Percentiles rank a stretch among this genome's conserved stretches.
Conservation (phyloP, 371 early-diverging fungal genomes). For the Lichtheimia ornata region DNA sequence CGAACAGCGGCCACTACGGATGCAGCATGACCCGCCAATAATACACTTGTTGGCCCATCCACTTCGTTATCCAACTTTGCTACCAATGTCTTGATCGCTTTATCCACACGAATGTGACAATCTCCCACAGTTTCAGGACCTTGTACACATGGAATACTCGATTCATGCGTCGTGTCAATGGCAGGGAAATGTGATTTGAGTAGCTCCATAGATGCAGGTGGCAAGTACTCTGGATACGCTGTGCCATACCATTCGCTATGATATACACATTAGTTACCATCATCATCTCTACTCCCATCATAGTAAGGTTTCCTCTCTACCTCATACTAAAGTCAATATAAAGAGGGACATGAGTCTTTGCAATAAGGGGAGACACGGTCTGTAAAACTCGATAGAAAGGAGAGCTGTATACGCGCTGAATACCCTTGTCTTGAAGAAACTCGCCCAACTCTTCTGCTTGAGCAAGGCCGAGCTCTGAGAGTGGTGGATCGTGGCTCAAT, state of each 20-base stretch:
- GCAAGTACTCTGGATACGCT: conserved; percentile 28
- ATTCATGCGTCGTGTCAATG: conserved; percentile 20
- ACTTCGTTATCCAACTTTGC: conserved; percentile 22
- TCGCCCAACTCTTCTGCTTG: conserved; percentile 34
- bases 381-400: conserved; percentile 42
- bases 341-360: conserved; percentile 22
- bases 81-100: conserved; percentile 29
- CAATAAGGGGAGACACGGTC: conserved; percentile 31
- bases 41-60: conserved; percentile 13
- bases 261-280: no score
- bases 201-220: conserved; percentile 24
- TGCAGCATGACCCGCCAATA: conserved; percentile 44
- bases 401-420: conserved; percentile 34
- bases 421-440: conserved; percentile 29
- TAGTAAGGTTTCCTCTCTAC: conserved; percentile 8
- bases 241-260: conserved; percentile 44
- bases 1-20: conserved; percentile 39
- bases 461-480: conserved; percentile 29
- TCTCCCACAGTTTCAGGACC: conserved; percentile 26
- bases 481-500: conserved; percentile 30
- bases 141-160: conserved; percentile 25
- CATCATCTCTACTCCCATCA: not conserved
- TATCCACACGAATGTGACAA: conserved; percentile 33
- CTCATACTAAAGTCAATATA: conserved; percentile 36
- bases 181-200: conserved; percentile 30